Base-by-base conservation (phyloP, 2,329 filamentous ascomycete genomes). In the Epichloe glyceriae region DNA sequence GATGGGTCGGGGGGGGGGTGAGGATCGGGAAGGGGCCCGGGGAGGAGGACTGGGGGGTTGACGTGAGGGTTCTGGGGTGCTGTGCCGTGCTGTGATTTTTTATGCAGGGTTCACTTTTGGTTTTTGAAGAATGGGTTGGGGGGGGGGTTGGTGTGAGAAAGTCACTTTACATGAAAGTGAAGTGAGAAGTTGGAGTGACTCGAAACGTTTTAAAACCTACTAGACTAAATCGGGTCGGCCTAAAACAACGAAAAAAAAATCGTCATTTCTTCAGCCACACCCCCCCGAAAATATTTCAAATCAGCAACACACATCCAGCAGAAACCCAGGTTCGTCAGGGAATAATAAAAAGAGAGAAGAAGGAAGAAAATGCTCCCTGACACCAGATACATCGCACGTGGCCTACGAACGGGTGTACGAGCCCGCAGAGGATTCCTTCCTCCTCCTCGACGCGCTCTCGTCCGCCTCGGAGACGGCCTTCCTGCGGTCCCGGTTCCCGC, bases 381-480 rank as follows among this genome's bases (percentile, higher is more conserved):
- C 93, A 1, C 93, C 93, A 14, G 87, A 88, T 52, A 98, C 93
- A 3, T 86, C 86, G 20, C 93, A 98, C 70, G 87, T 97, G 53
- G 80, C 85, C 50, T 95, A 90, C 69, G 80, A 87, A 65, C 82
- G 85, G 50, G 83, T 97, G 58, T 98, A 98, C 70, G 90, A 96
- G 64, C 93, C 93, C 37, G 85, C 91, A 11, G 93, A 98, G 69
- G 93, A 98, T 71, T 96, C 90, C 5, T 98, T 88, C 64, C 79
- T 98, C 43, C 78, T 98, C 46, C 80, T 98, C 33, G 91, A 98
- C 70, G 95, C 90, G 0, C 77, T 98, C 43, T 91, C 90, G 0
- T 85, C 83, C 2, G 53, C 73, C 0, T 65, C 76, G 2, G 88
- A 95, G 68, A 79, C 73, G 4, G 58, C 70, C 22, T 95, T 88